These are phyloP conservation scores for Cryomyces minteri DNA, from an alignment of 495 filamentous ascomycete genomes.

Conservation along the genomic window DNA sequence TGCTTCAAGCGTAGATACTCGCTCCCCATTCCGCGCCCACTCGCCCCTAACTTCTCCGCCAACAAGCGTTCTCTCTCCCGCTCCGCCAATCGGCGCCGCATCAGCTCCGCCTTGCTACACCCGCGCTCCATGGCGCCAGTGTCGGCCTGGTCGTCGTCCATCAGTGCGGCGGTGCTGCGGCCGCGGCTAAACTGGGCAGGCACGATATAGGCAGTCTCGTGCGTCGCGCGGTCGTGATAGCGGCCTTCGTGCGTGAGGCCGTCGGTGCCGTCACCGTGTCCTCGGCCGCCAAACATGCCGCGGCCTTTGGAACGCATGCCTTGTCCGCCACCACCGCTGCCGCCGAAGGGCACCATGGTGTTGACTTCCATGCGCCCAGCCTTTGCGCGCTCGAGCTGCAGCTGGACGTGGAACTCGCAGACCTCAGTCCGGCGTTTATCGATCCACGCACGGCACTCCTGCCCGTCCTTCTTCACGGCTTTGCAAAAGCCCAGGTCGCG, in stretches of 20 bases:
- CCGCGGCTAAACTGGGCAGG: constrained; percentile 15
- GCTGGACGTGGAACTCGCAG: constrained; percentile 83
- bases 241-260: constrained; percentile 27
- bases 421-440: constrained; percentile 74
- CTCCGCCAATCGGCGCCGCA: constrained; percentile 48
- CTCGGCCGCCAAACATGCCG: constrained; percentile 5
- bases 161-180: constrained; percentile 37
- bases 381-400: constrained; percentile 52
- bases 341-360: constrained; percentile 27
- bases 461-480: constrained; percentile 63
- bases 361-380: constrained; percentile 67
- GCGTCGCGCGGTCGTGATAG: constrained; percentile 33
- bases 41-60: constrained; percentile 43
- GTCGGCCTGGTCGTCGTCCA: constrained; percentile 50
- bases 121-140: constrained; percentile 33
- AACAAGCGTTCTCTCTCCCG: constrained; percentile 71
- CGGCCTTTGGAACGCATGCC: constrained; percentile 15
- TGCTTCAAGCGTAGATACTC: constrained; percentile 46
- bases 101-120: constrained; percentile 40
- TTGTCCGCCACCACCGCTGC: constrained; percentile 16
- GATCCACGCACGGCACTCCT: constrained; percentile 66
- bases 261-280: constrained; percentile 9
- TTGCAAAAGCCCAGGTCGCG: constrained; percentile 86
- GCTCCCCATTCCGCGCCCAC: constrained; percentile 48
- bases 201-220: constrained; percentile 17